Evolutionary conservation across 139 green algal species (phyloP).

Genomic region (Ettlia oleoabundans): DNA sequence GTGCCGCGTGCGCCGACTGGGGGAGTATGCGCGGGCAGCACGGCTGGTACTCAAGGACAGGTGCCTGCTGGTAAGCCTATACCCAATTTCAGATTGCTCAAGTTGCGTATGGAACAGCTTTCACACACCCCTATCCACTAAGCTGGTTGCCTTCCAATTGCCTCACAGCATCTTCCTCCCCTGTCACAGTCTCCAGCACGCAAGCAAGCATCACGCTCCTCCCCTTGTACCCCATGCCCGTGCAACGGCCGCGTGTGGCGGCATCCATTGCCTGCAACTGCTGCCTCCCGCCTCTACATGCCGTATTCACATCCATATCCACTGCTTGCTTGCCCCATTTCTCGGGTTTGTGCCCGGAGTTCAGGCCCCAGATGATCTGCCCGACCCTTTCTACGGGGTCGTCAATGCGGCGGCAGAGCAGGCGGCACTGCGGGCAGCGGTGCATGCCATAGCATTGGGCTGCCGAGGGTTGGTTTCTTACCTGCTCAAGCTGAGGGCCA

Average conservation of each 20-base stretch:
- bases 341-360: no score
- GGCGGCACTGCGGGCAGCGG: constrained; percentile 15
- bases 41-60: constrained; percentile 4
- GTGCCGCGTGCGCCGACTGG: constrained; percentile 41
- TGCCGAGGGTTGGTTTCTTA: constrained; percentile 46
- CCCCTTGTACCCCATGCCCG: no score
- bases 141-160: not conserved
- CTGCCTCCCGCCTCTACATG: no score
- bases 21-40: constrained; percentile 18
- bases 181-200: no score
- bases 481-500: constrained; percentile 37
- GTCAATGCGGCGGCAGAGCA: not conserved
- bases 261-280: no score
- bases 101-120: no score
- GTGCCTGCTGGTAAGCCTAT: constrained; percentile 32
- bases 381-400: constrained; percentile 53
- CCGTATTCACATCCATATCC: no score
- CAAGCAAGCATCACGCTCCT: no score
- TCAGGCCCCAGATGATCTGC: constrained; percentile 40
- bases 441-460: constrained; percentile 25
- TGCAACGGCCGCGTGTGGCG: no score
- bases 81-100: no score
- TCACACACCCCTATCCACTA: not conserved
- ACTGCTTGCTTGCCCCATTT: no score
- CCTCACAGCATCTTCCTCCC: no score